Conservation (phyloP, 2,329 filamentous ascomycete genomes). For the Trichoderma simmonsii region DNA sequence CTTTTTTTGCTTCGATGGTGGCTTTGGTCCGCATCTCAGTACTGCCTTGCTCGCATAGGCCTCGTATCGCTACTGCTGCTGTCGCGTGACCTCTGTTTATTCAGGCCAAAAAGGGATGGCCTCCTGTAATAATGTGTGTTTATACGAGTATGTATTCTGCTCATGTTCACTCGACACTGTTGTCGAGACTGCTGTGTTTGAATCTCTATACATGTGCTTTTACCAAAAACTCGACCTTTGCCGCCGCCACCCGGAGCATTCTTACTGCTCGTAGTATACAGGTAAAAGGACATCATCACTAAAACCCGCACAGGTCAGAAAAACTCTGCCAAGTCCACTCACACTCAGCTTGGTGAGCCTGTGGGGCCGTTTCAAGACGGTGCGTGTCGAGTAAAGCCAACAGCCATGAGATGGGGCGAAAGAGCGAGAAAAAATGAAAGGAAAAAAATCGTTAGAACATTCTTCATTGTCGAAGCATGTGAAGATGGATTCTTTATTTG, state of each 20-base stretch:
- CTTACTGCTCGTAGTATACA: neutral
- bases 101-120: neutral
- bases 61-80: neutral
- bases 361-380: neutral
- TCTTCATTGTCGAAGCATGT: neutral
- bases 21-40: neutral
- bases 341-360: constrained; percentile 3
- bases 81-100: neutral
- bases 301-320: neutral
- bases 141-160: neutral
- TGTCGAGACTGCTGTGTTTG: neutral
- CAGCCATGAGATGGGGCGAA: neutral
- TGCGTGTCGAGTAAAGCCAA: neutral
- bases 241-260: neutral
- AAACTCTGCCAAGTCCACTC: neutral
- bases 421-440: neutral
- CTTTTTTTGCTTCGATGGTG: neutral
- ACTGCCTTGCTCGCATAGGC: neutral
- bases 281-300: neutral
- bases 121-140: neutral
- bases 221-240: neutral
- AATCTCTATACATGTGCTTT: neutral
- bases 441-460: neutral
- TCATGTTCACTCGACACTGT: neutral
- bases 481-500: neutral